Percentiles rank a stretch among this genome's conserved stretches.
phyloP scores from a whole-genome alignment of 352 stramenopile species.

The Poterioochromonas sp. region DNA sequence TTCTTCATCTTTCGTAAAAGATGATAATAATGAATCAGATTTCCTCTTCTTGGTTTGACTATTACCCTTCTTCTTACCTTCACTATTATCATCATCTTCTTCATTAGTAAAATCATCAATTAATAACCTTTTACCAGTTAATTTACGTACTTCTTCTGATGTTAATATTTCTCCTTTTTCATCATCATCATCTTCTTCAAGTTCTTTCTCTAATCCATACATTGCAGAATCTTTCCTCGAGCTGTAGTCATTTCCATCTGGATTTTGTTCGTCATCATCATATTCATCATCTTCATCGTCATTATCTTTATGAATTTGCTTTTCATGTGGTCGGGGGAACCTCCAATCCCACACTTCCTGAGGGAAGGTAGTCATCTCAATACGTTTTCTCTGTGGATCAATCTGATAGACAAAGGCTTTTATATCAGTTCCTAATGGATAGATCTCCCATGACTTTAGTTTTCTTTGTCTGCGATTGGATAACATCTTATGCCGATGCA shows the following conservation, averaged over 20 bases:
- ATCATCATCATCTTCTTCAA: background rate
- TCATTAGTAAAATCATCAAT: background rate
- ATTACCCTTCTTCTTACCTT: too few species aligned
- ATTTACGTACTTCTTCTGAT: background rate
- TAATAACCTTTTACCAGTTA: background rate
- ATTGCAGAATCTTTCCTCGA: background rate
- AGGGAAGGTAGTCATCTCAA: constrained; percentile 26
- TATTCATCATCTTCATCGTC: constrained; percentile 10
- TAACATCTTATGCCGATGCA: constrained; percentile 13
- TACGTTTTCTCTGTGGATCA: background rate
- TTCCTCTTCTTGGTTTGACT: too few species aligned
- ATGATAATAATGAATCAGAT: too few species aligned
- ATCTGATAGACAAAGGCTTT: constrained; percentile 5
- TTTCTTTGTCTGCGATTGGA: constrained; percentile 22
- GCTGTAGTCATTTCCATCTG: background rate
- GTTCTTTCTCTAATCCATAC: background rate
- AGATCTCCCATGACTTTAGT: constrained; percentile 26
- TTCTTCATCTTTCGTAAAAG: background rate
- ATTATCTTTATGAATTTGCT: background rate
- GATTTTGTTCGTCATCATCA: background rate
- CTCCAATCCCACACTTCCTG: background rate
- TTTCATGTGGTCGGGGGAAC: background rate
- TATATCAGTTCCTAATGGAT: background rate
- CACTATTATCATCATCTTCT: background rate
- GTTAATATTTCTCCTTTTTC: background rate